Base-by-base conservation (phyloP, 495 filamentous ascomycete species). In the Polyplosphaeria fusca region DNA sequence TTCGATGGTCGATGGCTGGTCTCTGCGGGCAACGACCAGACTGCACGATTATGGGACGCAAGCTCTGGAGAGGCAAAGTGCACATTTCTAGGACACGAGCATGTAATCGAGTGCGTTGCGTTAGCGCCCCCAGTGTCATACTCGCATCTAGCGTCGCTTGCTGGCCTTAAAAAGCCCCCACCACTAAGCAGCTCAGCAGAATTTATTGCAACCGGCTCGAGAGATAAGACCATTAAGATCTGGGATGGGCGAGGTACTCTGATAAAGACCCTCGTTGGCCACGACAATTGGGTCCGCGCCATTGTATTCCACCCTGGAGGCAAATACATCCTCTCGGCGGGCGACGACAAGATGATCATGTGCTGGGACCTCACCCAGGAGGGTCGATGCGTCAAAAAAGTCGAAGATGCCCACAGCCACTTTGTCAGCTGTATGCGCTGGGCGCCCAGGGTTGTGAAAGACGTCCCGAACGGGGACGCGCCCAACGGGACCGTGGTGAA, bases 341-440 rank as follows among this genome's bases (percentile, higher is more conserved):
- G 85, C 22, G 93, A 98, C 64, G 93, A 98, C 69, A 95, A 95
- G 71, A 91, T 89, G 12, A 74, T 98, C 28, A 77, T 92, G 39
- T 96, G 92, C 74, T 98, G 93, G 93, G 93, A 98, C 73, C 75
- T 98, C 7, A 78, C 79, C 13, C 93, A 98, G 65, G 91, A 96
- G 69, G 88, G 88, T 16, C 86, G 87, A 59, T 89, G 90, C 60
- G 91, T 96, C 52, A 91, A 91, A 74, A 86, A 80, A 2, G 70
- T 96, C 14, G 75, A 79, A 30, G 86, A 91, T 62, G 87, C 83
- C 1, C 93, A 96, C 69, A 85, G 76, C 4, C 89, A 91, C 68
- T 98, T 98, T 63, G 81, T 96, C 32, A 88, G 81, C 57, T 93
- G 89, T 68, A 75, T 98, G 32, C 71, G 89, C 51, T 98, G 93